Base-by-base conservation (phyloP, 2,329 filamentous ascomycete genomes). In the Chaetothyriales sp. region DNA sequence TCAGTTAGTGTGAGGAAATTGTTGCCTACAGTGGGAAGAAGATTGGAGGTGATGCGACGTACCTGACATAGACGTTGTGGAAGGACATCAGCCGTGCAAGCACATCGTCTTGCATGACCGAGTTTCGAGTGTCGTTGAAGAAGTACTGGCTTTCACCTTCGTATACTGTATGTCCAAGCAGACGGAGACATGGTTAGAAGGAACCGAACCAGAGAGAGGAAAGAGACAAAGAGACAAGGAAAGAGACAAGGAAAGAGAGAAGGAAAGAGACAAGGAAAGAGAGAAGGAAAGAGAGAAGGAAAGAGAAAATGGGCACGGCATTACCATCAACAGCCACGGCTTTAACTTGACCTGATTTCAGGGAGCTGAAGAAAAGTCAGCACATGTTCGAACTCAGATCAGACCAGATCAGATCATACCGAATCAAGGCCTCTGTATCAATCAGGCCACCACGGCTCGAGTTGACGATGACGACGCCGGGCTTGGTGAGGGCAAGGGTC, bases 11-110 rank as follows among this genome's bases (percentile, higher is more conserved):
- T n/a, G n/a, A n/a, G n/a, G n/a, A n/a, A n/a, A n/a, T n/a, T 18
- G 18, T 28, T 9, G 7, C 4, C 28, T 12, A 3, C 28, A 36
- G 10, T 9, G 8, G 12, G 28, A 9, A 39, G n/a, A 15, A 36
- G 18, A 32, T 3, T 32, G 9, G n/a, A 32, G 25, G 25, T 18
- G 12, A 18, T 7, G 20, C 18, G 12, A 48, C 46, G 7, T 39
- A 39, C 46, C 26, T 43, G 53, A 84, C 67, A 44, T 84, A 63
- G 2, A 82, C 80, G 55, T 84, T 84, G 53, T 74, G 80, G 59
- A 84, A 84, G 0, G 79, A 83, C 65, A 80, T 77, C 55, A 84
- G 65, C 4, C 80, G 73, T 73, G 80, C 80, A 44, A 84, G 68
- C 51, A 75, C 70, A 58, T 84, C 80, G 60, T 84, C 81, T 47